Conservation (phyloP, 1,284 basidiomycete species). For the Porogramme epimiltina region DNA sequence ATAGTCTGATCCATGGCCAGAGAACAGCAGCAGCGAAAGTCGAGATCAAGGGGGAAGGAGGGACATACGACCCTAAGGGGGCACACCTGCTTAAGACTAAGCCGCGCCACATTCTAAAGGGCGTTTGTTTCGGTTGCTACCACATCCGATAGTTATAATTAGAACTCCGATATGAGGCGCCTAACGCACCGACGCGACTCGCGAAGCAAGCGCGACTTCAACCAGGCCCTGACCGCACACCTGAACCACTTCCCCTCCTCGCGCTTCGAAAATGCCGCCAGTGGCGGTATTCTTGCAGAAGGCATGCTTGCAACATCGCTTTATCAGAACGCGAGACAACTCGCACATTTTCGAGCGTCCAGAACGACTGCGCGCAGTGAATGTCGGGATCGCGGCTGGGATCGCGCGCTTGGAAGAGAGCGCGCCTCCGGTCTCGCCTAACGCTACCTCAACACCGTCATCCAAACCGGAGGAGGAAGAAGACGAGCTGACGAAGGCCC, state of each 20-base stretch:
- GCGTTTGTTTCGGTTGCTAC: too few relatives aligned
- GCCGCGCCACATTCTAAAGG: too few relatives aligned
- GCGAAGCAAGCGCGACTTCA: background rate
- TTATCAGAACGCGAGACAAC: constrained; percentile 73
- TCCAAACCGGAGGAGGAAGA: constrained; percentile 22
- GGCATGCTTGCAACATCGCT: constrained; percentile 73
- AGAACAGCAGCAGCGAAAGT: too few relatives aligned
- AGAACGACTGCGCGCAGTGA: constrained; percentile 83
- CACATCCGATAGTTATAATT: too few relatives aligned
- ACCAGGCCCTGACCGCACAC: background rate
- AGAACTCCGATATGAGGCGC: too few relatives aligned
- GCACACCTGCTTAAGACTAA: too few relatives aligned
- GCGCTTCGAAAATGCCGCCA: background rate
- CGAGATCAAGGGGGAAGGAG: too few relatives aligned
- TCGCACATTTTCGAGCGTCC: constrained; percentile 87
- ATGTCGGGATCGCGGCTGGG: constrained; percentile 78
- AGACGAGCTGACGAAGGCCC: constrained; percentile 56
- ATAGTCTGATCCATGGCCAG: background rate
- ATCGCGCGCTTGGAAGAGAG: constrained; percentile 68
- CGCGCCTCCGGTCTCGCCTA: too few relatives aligned
- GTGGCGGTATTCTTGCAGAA: constrained; percentile 56
- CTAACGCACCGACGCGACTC: too few relatives aligned
- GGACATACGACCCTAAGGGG: too few relatives aligned
- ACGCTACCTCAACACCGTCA: constrained; percentile 1
- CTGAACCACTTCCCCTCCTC: background rate